Base-by-base conservation (phyloP, 345 rosid genomes). In the Aegle marmelos region DNA sequence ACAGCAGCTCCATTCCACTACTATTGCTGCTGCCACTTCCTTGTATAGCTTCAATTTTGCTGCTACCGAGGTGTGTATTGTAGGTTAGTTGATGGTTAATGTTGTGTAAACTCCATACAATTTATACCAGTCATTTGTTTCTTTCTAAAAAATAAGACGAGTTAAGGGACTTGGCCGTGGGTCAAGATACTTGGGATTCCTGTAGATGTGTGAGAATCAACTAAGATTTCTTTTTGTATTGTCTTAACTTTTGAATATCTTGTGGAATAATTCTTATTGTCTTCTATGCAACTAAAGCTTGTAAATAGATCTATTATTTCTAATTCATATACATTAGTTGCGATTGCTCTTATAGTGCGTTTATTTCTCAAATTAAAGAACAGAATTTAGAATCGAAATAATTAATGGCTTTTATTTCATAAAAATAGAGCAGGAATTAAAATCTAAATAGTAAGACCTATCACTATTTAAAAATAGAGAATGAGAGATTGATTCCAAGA, bases 171-270 rank as follows among this genome's bases (percentile, higher is more conserved):
- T 84, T 82, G 95, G 97, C 56, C 92, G 99, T 59, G 97, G 99
- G 87, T 94, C 99, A 81, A 90, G 81, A 92, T 92, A 74, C 99
- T 96, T 11, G 98, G 98, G 68, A 91, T 96, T 83, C 97, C 98
- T 56, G 91, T 98, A 76, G 97, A 98, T 92, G 70, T 17, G 78
- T n/a, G n/a, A 60, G 56, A 57, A 61, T 31, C 25, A 16, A 50
- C 62, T 16, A n/a, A n/a, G 5, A 68, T 33, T 33, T 69, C 25
- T 10, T 59, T 16, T 19, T n/a, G 27, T 5, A 7, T 45, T 31
- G 25, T 11, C 48, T 64, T 66, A 65, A 28, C 80, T 30, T 66
- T 72, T 45, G 31, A 41, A 13, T 59, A 33, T 25, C 34, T 27
- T 70, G 62, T 31, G 58, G 58, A 37, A 66, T 9, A 27, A 21